Evolutionary conservation across 2,329 filamentous ascomycete genomes (phyloP).

Genomic region (Neonectria coccinea): DNA sequence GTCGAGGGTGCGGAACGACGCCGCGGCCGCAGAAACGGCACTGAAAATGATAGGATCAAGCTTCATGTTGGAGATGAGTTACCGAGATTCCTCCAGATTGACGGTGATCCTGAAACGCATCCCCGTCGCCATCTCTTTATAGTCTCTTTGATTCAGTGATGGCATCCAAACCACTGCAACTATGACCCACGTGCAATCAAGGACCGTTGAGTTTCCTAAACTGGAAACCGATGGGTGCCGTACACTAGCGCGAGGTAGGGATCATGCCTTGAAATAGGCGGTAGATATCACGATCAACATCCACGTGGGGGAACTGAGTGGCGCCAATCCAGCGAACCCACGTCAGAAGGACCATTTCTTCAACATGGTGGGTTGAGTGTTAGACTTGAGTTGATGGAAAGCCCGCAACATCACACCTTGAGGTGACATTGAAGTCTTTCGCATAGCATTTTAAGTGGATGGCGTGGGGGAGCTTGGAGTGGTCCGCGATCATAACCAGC

Average conservation of each 20-base stretch:
- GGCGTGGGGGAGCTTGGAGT: neutral
- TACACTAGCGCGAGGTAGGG: conserved; percentile 9
- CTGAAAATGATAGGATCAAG: conserved; percentile 25
- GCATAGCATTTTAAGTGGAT: conserved; percentile 16
- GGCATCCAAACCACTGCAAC: neutral
- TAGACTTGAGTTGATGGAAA: neutral
- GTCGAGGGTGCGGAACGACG: conserved; percentile 32
- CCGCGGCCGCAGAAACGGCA: conserved; percentile 25
- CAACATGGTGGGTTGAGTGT: neutral
- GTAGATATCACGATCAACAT: conserved; percentile 19
- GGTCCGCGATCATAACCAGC: conserved; percentile 1
- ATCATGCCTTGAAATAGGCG: conserved; percentile 10
- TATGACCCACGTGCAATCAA: conserved; percentile 11
- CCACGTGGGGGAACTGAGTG: conserved; percentile 29
- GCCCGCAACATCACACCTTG: conserved; percentile 1
- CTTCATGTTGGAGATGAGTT: conserved; percentile 34
- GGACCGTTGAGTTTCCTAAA: conserved; percentile 12
- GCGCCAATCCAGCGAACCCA: conserved; percentile 5
- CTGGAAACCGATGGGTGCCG: conserved; percentile 1
- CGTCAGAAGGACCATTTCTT: neutral
- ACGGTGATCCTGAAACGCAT: neutral
- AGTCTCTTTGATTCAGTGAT: neutral
- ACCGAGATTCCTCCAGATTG: neutral
- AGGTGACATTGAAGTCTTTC: neutral
- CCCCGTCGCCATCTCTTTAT: neutral